Evolutionary conservation across 371 early-diverging fungal genomes (phyloP).

Genomic region (Mortierella sp.): DNA sequence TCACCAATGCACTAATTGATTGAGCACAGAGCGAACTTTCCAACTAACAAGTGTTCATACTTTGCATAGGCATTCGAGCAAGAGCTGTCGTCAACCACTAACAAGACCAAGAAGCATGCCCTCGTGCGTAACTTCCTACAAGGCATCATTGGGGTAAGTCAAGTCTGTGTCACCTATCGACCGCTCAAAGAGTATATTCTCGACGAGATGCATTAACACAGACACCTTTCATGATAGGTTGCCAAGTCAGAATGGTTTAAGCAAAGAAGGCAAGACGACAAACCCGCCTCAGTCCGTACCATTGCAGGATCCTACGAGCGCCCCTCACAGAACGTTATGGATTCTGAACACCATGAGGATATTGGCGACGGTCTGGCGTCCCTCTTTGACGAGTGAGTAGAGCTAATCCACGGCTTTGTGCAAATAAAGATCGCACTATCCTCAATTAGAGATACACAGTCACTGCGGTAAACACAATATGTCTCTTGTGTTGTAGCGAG

Average conservation of each 20-base stretch:
- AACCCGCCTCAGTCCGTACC: constrained; percentile 30
- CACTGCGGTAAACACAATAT: constrained; percentile 14
- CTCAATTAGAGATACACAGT: constrained; percentile 1
- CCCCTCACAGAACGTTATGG: constrained; percentile 37
- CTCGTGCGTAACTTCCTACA: constrained; percentile 60
- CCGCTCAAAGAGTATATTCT: neutral
- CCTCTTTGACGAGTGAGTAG: constrained; percentile 29
- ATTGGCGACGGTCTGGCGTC: constrained; percentile 50
- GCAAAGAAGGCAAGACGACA: constrained; percentile 35
- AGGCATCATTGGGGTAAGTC: constrained; percentile 61
- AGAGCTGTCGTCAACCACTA: constrained; percentile 23
- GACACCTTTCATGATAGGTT: constrained; percentile 18
- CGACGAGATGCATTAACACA: neutral
- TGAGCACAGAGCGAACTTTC: neutral
- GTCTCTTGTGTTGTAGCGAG: no score
- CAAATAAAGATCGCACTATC: neutral
- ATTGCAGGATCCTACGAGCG: constrained; percentile 47
- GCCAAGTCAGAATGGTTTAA: constrained; percentile 58
- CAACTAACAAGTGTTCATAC: neutral
- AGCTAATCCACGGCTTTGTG: neutral
- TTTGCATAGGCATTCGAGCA: constrained; percentile 40
- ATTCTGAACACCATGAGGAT: constrained; percentile 49
- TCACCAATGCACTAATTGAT: neutral
- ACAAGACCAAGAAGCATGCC: constrained; percentile 57
- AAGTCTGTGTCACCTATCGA: neutral